Conservation (phyloP, 2,329 filamentous ascomycete species). For the Phialophora verrucosa region DNA sequence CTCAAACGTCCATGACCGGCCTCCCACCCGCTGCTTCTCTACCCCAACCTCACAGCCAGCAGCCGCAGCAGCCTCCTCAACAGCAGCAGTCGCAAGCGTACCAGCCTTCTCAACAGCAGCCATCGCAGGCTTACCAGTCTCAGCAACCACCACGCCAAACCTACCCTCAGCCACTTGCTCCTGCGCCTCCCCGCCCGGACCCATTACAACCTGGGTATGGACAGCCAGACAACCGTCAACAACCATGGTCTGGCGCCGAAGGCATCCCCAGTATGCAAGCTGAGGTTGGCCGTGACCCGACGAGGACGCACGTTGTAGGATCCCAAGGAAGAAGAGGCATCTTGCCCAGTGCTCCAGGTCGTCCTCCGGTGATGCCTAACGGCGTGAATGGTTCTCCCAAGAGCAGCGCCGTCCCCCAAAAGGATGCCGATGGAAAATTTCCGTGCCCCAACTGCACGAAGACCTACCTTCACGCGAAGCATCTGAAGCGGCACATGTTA, state of each 20-base stretch:
- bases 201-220: slow-evolving; percentile 67
- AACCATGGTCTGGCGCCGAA: slow-evolving; percentile 48
- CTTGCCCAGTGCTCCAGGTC: slow-evolving; percentile 84
- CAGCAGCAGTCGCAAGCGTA: slow-evolving; percentile 47
- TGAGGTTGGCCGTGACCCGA: slow-evolving; percentile 51
- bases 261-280: slow-evolving; percentile 48
- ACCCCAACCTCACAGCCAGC: slow-evolving; percentile 49
- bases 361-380: slow-evolving; percentile 74
- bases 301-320: slow-evolving; percentile 83
- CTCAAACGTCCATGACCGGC: slow-evolving; percentile 50
- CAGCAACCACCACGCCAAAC: slow-evolving; percentile 67
- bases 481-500: slow-evolving; percentile 92
- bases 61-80: slow-evolving; percentile 48
- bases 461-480: slow-evolving; percentile 96
- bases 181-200: slow-evolving; percentile 72
- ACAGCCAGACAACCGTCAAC: slow-evolving; percentile 59
- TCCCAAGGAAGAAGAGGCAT: slow-evolving; percentile 93
- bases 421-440: slow-evolving; percentile 97
- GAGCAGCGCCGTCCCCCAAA: slow-evolving; percentile 83
- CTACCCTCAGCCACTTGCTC: slow-evolving; percentile 78
- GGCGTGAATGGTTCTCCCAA: slow-evolving; percentile 70
- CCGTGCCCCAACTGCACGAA: slow-evolving; percentile 98
- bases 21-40: slow-evolving; percentile 52
- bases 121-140: slow-evolving; percentile 47
- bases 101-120: slow-evolving; percentile 48